Conservation (phyloP, 768 basidiomycete genomes). For the Cyclocybe aegerita region DNA sequence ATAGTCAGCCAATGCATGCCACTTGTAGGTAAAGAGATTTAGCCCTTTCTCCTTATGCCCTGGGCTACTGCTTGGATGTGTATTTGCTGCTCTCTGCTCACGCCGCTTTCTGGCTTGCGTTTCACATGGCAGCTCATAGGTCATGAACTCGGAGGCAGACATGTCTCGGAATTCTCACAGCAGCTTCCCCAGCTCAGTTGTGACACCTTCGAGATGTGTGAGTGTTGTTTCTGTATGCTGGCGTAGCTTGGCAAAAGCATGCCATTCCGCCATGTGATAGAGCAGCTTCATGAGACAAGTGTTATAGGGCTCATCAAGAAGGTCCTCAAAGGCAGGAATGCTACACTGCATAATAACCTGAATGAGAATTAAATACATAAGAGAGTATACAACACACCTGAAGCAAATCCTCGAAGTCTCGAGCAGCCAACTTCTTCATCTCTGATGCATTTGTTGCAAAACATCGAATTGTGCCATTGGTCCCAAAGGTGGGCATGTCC, state of each 20-base stretch:
- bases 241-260: conserved; percentile 31
- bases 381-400: conserved; percentile 28
- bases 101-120: too few relatives aligned
- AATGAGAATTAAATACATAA: not conserved
- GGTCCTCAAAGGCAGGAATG: conserved; percentile 34
- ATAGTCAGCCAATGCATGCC: too few relatives aligned
- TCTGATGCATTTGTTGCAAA: conserved; percentile 33
- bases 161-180: conserved; percentile 27
- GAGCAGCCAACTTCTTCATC: conserved; percentile 33
- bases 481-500: conserved; percentile 25
- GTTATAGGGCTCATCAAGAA: conserved; percentile 30
- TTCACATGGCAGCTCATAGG: too few relatives aligned
- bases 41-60: too few relatives aligned
- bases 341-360: conserved; percentile 21
- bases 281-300: conserved; percentile 24
- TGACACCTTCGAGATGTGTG: conserved; percentile 22
- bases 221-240: conserved; percentile 34
- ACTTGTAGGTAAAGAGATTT: too few relatives aligned
- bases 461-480: conserved; percentile 28
- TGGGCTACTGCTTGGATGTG: too few relatives aligned
- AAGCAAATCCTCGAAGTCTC: conserved; percentile 42
- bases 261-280: conserved; percentile 33
- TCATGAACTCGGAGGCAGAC: too few relatives aligned
- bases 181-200: conserved; percentile 24
- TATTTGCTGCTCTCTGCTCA: too few relatives aligned